Evolutionary conservation across 768 basidiomycete genomes (phyloP).

Genomic region (Fistulinella prunicolor): DNA sequence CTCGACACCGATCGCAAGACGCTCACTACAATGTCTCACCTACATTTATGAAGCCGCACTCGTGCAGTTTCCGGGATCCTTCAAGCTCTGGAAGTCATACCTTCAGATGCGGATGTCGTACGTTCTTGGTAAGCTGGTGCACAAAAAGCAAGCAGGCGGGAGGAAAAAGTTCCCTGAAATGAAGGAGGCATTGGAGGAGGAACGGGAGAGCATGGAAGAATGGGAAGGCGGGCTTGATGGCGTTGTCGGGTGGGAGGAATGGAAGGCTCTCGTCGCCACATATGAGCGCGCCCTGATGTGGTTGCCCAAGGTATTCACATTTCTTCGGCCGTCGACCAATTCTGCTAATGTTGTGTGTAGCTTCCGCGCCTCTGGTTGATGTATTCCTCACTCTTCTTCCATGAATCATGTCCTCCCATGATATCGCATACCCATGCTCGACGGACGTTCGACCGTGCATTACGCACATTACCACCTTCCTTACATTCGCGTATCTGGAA

Average conservation of each 20-base stretch:
- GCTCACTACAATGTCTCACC: constrained; percentile 77
- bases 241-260: constrained; percentile 94
- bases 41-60: constrained; percentile 96
- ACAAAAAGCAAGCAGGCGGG: constrained; percentile 78
- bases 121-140: constrained; percentile 73
- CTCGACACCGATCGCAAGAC: constrained; percentile 65
- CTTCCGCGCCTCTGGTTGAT: constrained; percentile 93
- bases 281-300: constrained; percentile 95
- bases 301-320: constrained; percentile 72
- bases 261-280: constrained; percentile 82
- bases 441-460: constrained; percentile 88
- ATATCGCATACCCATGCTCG: constrained; percentile 90
- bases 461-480: constrained; percentile 91
- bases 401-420: constrained; percentile 81
- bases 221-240: constrained; percentile 89
- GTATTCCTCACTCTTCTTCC: constrained; percentile 87
- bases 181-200: constrained; percentile 86
- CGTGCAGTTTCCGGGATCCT: constrained; percentile 80
- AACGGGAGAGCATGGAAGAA: constrained; percentile 70
- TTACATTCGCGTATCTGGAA: constrained; percentile 92
- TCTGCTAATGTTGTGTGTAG: constrained; percentile 38
- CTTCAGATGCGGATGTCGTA: constrained; percentile 78
- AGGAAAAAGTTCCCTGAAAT: constrained; percentile 91
- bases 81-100: constrained; percentile 96
- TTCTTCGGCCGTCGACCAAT: not conserved